Conservation (phyloP, 495 filamentous ascomycete genomes). For the Neurospora tetrasperma region DNA sequence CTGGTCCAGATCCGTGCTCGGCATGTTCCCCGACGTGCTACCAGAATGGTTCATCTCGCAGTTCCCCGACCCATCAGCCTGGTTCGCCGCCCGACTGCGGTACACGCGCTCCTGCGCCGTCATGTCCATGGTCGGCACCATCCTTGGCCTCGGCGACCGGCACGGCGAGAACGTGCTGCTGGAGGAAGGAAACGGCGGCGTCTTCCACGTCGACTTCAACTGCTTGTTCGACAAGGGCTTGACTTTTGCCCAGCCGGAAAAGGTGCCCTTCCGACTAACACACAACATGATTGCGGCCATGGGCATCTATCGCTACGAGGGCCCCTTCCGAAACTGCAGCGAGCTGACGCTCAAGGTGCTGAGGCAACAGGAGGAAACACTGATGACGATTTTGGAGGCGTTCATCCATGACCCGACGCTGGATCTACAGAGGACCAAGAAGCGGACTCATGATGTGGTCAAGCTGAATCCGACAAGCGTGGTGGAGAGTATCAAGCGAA, state of each 20-base stretch:
- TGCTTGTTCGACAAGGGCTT: constrained; percentile 98
- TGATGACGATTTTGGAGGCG: constrained; percentile 94
- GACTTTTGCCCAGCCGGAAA: constrained; percentile 88
- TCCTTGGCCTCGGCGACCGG: constrained; percentile 91
- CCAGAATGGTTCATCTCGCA: constrained; percentile 91
- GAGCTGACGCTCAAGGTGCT: constrained; percentile 80
- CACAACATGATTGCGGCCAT: constrained; percentile 98
- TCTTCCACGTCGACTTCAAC: constrained; percentile 98
- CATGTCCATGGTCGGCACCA: constrained; percentile 95
- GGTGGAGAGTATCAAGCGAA: constrained; percentile 76
- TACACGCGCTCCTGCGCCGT: constrained; percentile 92
- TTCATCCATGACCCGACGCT: constrained; percentile 95
- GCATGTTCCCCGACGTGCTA: constrained; percentile 67
- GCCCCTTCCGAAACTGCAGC: constrained; percentile 82
- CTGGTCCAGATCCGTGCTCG: constrained; percentile 59
- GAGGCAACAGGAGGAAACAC: constrained; percentile 81
- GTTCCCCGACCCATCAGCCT: constrained; percentile 84
- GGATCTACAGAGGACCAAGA: constrained; percentile 76
- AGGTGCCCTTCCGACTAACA: constrained; percentile 94
- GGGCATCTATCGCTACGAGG: constrained; percentile 84
- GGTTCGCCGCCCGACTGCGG: constrained; percentile 82
- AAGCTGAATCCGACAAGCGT: constrained; percentile 83
- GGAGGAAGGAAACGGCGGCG: constrained; percentile 86
- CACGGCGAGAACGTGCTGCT: constrained; percentile 97
- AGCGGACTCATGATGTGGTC: constrained; percentile 50